Evolutionary conservation across 1,284 basidiomycete genomes (phyloP), one percentile per base, ranked within the genome.

Genomic region (Volvariella volvacea): DNA sequence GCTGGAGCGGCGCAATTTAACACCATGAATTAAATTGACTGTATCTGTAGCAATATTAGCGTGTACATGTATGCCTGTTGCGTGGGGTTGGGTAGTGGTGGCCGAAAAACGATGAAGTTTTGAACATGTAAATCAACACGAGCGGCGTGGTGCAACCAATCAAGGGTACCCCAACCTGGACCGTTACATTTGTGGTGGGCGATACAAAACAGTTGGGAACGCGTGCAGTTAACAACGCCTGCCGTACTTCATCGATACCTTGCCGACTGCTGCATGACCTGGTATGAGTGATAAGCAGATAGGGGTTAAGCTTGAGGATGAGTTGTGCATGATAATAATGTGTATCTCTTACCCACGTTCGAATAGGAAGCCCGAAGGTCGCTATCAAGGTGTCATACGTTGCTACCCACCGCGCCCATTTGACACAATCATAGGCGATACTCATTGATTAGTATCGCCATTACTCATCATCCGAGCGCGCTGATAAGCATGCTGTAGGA

Each of bases 241-340:
- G 9, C 30, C 30, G 30, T n/a, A 31, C n/a, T 9, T 9, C 9
- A 9, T 9, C n/a, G 9, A 31, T 9, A 9, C n/a, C n/a, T 9
- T n/a, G 92, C 81, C 57, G 98, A 85, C 78, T 95, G 91, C 74
- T 95, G 92, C 80, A 89, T 94, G 62, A 89, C 88, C 83, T 93
- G 95, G 86, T 97, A 98, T 83, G 97, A 97, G 44, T 70, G 58
- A 25, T 9, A 9, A 31, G n/a, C 30, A 31, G n/a, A 9, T 9
- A 9, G n/a, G n/a, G 9, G n/a, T 31, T 9, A 9, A n/a, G 9
- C 30, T 31, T 31, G 9, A 31, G 9, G n/a, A n/a, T 31, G 30
- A 9, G 9, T 9, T 9, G n/a, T 31, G 9, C 30, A 31, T 31
- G n/a, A n/a, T n/a, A n/a, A 9, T 9, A 31, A 9, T 31, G n/a